A percentile compares a stretch with the other conserved stretches of the same genome.
Conservation (phyloP, 768 basidiomycete genomes). For the Suillus sp. region DNA sequence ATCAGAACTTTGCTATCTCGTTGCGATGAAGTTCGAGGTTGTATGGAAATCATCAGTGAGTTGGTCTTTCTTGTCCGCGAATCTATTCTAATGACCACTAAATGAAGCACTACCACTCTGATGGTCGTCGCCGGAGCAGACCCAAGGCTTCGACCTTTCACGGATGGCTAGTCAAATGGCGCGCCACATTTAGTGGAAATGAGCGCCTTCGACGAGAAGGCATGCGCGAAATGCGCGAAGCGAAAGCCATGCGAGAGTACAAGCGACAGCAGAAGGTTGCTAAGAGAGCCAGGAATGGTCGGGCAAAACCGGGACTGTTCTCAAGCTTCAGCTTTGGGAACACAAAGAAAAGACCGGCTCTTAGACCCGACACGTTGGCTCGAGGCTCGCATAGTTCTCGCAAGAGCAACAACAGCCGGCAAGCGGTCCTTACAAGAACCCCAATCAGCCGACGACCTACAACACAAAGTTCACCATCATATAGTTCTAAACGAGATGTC, state of each 20-base stretch:
- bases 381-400: slow-evolving; percentile 17
- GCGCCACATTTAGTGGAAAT: slow-evolving; percentile 68
- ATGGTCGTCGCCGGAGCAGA: slow-evolving; percentile 46
- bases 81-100: slow-evolving; percentile 4
- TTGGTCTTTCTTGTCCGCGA: slow-evolving; percentile 10
- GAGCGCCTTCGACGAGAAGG: slow-evolving; percentile 65
- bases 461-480: slow-evolving; percentile 20
- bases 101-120: slow-evolving; percentile 37
- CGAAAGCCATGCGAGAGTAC: slow-evolving; percentile 38
- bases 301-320: slow-evolving; percentile 27
- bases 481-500: slow-evolving; percentile 17
- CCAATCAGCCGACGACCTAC: slow-evolving; percentile 21
- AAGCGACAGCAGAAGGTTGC: slow-evolving; percentile 30
- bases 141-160: slow-evolving; percentile 63
- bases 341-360: slow-evolving; percentile 17
- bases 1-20: neutral
- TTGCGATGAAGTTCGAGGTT: slow-evolving; percentile 29
- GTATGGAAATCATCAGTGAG: slow-evolving; percentile 39
- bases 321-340: slow-evolving; percentile 28
- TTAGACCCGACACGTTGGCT: slow-evolving; percentile 12
- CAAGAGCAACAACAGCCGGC: slow-evolving; percentile 17
- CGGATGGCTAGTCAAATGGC: slow-evolving; percentile 80
- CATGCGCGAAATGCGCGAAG: slow-evolving; percentile 70
- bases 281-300: slow-evolving; percentile 21
- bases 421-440: slow-evolving; percentile 2